These are phyloP conservation scores for Pharus latifolius DNA, from an alignment of 176 grass and related monocot species.

Conservation along the genomic window DNA sequence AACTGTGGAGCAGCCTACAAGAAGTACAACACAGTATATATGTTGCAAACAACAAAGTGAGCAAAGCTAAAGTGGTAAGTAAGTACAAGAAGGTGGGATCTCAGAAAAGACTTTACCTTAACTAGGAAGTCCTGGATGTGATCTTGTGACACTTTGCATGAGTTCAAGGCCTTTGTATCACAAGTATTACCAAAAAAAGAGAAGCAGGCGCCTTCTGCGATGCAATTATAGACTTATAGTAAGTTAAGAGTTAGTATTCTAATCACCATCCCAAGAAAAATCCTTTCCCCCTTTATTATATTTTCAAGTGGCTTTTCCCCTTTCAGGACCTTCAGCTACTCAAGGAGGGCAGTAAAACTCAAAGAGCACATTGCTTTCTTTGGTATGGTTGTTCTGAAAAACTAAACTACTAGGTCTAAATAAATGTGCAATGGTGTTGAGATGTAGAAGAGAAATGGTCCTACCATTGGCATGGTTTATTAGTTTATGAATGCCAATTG, in stretches of 20 bases:
- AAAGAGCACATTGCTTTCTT: constrained; percentile 10
- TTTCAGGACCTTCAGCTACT: constrained; percentile 8
- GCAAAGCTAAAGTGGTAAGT: no score
- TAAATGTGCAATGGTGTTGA: neutral
- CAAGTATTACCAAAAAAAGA: constrained; percentile 4
- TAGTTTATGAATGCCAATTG: constrained; percentile 28
- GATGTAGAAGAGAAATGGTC: constrained; percentile 17
- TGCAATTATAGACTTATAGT: constrained; percentile 3
- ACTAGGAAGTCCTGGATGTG: constrained; percentile 37
- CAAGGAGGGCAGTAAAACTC: neutral
- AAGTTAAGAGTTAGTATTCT: constrained; percentile 14
- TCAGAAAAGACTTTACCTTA: constrained; percentile 28
- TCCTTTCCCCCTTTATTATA: constrained; percentile 6
- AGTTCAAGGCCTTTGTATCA: constrained; percentile 28
- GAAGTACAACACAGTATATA: neutral
- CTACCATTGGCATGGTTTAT: neutral
- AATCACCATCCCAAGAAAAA: constrained; percentile 14
- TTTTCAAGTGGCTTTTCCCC: neutral
- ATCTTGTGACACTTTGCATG: constrained; percentile 39
- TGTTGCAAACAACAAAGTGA: neutral
- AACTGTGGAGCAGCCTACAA: neutral
- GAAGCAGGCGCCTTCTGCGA: constrained; percentile 26
- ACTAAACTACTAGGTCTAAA: neutral
- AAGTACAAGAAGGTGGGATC: neutral
- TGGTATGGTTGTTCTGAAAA: constrained; percentile 21